These are phyloP conservation scores for Delonix regia DNA, from an alignment of 306 rosid species.

Conservation along the genomic window DNA sequence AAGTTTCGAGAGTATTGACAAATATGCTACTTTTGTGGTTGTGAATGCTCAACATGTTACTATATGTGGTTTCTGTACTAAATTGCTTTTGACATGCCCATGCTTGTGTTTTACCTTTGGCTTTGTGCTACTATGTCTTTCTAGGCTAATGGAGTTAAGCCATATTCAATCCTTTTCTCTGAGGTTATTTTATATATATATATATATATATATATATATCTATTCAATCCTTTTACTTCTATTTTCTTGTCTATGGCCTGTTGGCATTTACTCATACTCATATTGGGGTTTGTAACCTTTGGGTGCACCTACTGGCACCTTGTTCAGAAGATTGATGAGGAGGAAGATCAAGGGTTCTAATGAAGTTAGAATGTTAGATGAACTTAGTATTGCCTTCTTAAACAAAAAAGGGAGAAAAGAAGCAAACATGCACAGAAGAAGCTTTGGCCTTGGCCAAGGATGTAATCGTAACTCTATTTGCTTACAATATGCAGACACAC, in stretches of 20 bases:
- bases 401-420: slow-evolving; percentile 1
- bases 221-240: not conserved
- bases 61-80: not conserved
- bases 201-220: not conserved
- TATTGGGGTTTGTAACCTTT: not conserved
- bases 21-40: not conserved
- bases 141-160: not conserved
- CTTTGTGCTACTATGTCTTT: not conserved
- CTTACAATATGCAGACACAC: slow-evolving; percentile 66
- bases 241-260: not conserved
- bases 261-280: not conserved
- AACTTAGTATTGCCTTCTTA: slow-evolving; percentile 16
- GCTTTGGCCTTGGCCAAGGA: slow-evolving; percentile 24
- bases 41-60: not conserved
- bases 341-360: not conserved
- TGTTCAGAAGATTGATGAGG: not conserved
- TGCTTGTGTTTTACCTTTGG: not conserved
- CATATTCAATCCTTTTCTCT: not conserved
- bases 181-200: too few relatives aligned
- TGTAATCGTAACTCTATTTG: slow-evolving; percentile 39
- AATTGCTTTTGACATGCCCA: not conserved
- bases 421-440: slow-evolving; percentile 3
- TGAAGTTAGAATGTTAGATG: slow-evolving; percentile 5
- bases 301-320: not conserved
- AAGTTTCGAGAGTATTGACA: not conserved